A percentile compares a stretch with the other conserved stretches of the same genome.
phyloP scores from a whole-genome alignment of 306 rosid genomes.

The Senna siamea region DNA sequence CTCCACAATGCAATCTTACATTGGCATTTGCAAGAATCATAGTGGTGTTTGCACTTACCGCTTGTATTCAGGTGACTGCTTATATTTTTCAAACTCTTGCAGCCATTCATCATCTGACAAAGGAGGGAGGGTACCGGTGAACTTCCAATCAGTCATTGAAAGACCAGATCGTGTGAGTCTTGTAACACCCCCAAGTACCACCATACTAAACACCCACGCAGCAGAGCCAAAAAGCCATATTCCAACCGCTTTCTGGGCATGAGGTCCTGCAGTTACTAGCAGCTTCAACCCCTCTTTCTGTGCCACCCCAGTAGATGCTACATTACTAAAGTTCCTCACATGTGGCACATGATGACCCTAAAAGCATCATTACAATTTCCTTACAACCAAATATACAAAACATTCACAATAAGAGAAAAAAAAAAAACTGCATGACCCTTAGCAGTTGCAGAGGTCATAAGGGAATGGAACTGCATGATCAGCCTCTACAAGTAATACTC shows the following conservation, averaged over 20 bases:
- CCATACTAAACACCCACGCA: slow-evolving; percentile 95
- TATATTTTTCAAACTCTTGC: slow-evolving; percentile 77
- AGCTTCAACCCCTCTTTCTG: slow-evolving; percentile 66
- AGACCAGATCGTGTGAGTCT: slow-evolving; percentile 91
- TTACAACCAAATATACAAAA: slow-evolving; percentile 13
- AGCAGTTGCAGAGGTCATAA: not conserved
- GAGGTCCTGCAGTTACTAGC: slow-evolving; percentile 74
- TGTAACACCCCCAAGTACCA: slow-evolving; percentile 85
- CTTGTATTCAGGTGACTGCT: slow-evolving; percentile 83
- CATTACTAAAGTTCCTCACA: slow-evolving; percentile 54
- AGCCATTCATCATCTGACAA: slow-evolving; percentile 72
- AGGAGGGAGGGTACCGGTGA: slow-evolving; percentile 78
- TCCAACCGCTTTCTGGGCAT: slow-evolving; percentile 74
- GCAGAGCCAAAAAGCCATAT: slow-evolving; percentile 93
- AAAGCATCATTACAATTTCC: slow-evolving; percentile 34
- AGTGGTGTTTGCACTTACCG: slow-evolving; percentile 52
- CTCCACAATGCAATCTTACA: too few relatives aligned
- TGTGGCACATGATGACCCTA: slow-evolving; percentile 50
- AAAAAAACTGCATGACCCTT: not conserved
- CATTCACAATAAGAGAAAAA: not conserved
- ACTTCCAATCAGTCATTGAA: slow-evolving; percentile 96
- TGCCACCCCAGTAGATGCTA: slow-evolving; percentile 43
- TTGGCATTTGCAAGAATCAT: not conserved
- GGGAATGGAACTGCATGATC: too few relatives aligned
- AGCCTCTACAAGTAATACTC: too few relatives aligned